phyloP scores from a whole-genome alignment of 306 rosid species.

The Gleditsia sinensis region DNA sequence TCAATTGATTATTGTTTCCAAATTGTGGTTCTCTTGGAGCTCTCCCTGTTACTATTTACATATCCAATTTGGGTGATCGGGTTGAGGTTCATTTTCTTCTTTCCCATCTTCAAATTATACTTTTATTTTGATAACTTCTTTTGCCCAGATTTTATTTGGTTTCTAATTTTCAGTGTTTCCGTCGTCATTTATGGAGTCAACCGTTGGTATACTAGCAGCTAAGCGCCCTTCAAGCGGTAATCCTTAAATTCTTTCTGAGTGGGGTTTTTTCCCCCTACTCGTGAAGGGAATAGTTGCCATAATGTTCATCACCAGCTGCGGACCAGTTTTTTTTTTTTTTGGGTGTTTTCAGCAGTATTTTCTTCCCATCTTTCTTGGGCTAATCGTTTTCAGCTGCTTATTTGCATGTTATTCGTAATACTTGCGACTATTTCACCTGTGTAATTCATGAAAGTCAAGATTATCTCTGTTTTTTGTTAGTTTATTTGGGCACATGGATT shows the following conservation, averaged over 20 bases:
- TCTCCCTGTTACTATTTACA: background rate
- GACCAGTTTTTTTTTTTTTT: background rate
- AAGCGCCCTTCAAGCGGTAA: conserved; percentile 37
- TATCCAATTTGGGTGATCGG: background rate
- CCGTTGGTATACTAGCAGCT: conserved; percentile 31
- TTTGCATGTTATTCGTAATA: background rate
- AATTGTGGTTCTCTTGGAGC: background rate
- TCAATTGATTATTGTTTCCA: background rate
- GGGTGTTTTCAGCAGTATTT: conserved; percentile 1
- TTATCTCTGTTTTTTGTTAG: background rate
- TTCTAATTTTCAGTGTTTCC: conserved; percentile 28
- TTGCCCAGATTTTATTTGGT: background rate
- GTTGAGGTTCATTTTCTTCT: background rate
- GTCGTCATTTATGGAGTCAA: conserved; percentile 45
- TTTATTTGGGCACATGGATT: background rate
- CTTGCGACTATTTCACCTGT: background rate
- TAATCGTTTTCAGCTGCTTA: background rate
- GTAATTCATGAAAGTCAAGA: background rate
- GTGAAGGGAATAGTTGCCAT: background rate
- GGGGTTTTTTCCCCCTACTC: background rate
- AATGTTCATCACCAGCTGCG: background rate
- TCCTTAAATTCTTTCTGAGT: background rate
- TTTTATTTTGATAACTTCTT: background rate
- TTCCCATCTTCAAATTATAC: background rate
- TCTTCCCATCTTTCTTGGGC: background rate